Evolutionary conservation across 2,329 filamentous ascomycete species (phyloP).

Genomic region (Corinectria fuckeliana): DNA sequence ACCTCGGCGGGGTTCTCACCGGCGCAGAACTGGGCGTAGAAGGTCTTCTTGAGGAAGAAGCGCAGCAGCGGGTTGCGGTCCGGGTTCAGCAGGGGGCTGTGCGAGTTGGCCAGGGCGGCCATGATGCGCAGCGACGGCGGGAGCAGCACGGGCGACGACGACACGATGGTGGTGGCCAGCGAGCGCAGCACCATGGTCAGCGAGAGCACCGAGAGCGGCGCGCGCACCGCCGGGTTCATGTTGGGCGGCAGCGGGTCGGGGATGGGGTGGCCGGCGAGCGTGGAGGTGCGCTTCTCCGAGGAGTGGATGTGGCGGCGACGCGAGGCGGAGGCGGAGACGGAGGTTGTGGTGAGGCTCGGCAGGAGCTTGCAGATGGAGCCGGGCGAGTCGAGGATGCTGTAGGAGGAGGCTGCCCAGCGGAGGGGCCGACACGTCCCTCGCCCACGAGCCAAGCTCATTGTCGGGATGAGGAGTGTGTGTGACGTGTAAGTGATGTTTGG

Average conservation of each 20-base stretch:
- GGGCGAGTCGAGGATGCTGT: conserved; percentile 25
- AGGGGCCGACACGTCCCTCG: conserved; percentile 37
- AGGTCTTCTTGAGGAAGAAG: conserved; percentile 76
- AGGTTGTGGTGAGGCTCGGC: conserved; percentile 8
- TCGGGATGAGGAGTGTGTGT: conserved; percentile 20
- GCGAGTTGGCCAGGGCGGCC: conserved; percentile 72
- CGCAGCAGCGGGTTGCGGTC: conserved; percentile 77
- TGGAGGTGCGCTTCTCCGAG: conserved; percentile 46
- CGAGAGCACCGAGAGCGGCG: conserved; percentile 71
- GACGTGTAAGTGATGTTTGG: neutral
- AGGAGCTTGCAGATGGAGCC: conserved; percentile 23
- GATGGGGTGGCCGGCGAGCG: conserved; percentile 42
- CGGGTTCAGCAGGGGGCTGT: conserved; percentile 70
- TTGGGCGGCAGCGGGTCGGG: conserved; percentile 40
- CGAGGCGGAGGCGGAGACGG: no score
- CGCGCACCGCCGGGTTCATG: conserved; percentile 35
- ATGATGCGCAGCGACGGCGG: conserved; percentile 73
- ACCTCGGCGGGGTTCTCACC: conserved; percentile 78
- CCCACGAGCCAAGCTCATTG: conserved; percentile 37
- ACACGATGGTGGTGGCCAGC: conserved; percentile 71
- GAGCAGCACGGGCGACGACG: conserved; percentile 73
- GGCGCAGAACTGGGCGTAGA: conserved; percentile 91
- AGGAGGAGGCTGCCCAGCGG: conserved; percentile 28
- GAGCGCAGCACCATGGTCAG: conserved; percentile 71
- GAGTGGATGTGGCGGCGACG: conserved; percentile 46